Evolutionary conservation across 352 stramenopile species (phyloP), one percentile per base, ranked within the genome.

Genomic region (Globisporangium megalacanthum): DNA sequence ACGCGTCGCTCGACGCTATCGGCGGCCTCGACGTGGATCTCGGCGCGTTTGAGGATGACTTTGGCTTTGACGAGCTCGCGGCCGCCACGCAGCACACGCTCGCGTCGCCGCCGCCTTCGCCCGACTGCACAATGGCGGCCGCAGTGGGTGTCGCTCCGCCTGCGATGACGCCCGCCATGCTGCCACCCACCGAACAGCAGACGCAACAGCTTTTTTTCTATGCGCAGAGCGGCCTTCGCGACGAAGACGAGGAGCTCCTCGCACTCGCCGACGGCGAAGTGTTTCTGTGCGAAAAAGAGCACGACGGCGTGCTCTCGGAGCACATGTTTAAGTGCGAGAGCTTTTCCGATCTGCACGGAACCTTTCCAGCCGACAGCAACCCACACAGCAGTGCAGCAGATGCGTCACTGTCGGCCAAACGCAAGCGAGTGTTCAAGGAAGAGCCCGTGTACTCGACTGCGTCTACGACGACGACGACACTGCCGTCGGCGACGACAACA

Each of bases 31-130:
- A 88, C 50, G 63, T 79, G 41, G 80, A 91, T 25, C 54, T 90
- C 20, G 68, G 79, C 44, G 66, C 73, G 15, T 75, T 66, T 14
- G 69, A 72, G 14, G 78, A 90, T 51, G 76, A 85, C 54, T 84
- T 88, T 62, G 68, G 85, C 42, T 48, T 48, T 46, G 77, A 85
- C 49, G 72, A 75, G 9, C 73, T 86, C 25, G 57, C 36, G 4
- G 48, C 37, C 15, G 31, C 15, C 22, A 15, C 47, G 22, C 48
- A 41, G 52, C 59, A 10, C 52, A 58, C 48, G n/a, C 39, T 50
- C 60, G 61, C 52, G 52, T 56, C 56, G 20, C 59, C 67, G 39
- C 63, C 70, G 3, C 54, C 73, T 47, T 77, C 65, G 57, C 65
- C 66, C 11, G 54, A 68, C 15, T 79, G 72, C 51, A 33, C 17